Conservation (phyloP, 352 stramenopile species). For the Globisporangium takayamanum region DNA sequence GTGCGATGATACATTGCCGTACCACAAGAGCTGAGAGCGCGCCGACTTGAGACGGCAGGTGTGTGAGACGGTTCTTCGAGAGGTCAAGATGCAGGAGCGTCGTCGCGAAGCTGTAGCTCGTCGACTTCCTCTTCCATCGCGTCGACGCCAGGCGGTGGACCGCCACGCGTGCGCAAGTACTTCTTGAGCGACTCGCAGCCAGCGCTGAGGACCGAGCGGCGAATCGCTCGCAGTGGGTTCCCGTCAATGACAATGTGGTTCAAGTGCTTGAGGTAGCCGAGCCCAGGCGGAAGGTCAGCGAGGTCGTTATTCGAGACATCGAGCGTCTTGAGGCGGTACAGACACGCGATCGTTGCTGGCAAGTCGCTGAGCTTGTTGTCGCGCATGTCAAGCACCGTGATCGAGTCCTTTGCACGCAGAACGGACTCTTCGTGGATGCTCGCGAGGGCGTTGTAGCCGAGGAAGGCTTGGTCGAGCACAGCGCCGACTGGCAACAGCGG, state of each 20-base stretch:
- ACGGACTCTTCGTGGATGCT: conserved; percentile 54
- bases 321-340: conserved; percentile 72
- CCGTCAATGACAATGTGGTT: conserved; percentile 74
- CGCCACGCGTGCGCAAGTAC: conserved; percentile 64
- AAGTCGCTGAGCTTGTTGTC: conserved; percentile 74
- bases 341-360: conserved; percentile 42
- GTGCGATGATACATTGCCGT: background rate
- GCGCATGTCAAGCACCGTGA: conserved; percentile 71
- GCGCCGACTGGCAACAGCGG: conserved; percentile 50
- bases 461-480: conserved; percentile 63
- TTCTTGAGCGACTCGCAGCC: conserved; percentile 80
- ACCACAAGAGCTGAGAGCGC: conserved; percentile 42
- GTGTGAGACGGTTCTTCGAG: conserved; percentile 54
- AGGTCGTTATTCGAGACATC: conserved; percentile 82
- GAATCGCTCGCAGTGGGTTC: conserved; percentile 70
- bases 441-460: conserved; percentile 68
- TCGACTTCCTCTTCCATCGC: conserved; percentile 71
- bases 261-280: conserved; percentile 73
- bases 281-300: conserved; percentile 58
- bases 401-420: conserved; percentile 48
- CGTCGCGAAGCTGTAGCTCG: conserved; percentile 41
- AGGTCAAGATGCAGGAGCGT: conserved; percentile 61
- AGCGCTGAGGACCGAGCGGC: conserved; percentile 49
- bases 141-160: conserved; percentile 43
- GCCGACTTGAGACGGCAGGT: conserved; percentile 39